These are phyloP conservation scores for Boletus rex-veris DNA, from an alignment of 768 basidiomycete species.

Conservation along the genomic window DNA sequence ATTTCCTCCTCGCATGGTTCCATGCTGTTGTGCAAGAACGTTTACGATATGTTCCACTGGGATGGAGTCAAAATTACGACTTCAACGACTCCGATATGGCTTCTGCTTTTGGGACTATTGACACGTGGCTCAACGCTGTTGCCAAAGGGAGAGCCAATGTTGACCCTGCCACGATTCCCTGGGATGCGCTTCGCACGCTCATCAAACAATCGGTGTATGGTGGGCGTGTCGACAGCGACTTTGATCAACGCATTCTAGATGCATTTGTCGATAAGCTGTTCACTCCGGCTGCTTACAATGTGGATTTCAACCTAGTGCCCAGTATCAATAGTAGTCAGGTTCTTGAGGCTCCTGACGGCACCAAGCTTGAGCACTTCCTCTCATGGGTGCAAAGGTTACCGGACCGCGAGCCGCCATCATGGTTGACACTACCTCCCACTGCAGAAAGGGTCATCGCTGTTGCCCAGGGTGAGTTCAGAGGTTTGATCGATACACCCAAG, in stretches of 20 bases:
- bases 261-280: slow-evolving; percentile 91
- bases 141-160: slow-evolving; percentile 90
- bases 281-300: slow-evolving; percentile 84
- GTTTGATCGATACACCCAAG: neutral
- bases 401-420: slow-evolving; percentile 90
- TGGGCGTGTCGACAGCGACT: slow-evolving; percentile 90
- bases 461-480: slow-evolving; percentile 65
- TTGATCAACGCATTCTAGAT: slow-evolving; percentile 90
- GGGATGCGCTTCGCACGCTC: slow-evolving; percentile 90
- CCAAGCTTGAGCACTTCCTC: slow-evolving; percentile 87
- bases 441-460: slow-evolving; percentile 91
- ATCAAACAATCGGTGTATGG: slow-evolving; percentile 97
- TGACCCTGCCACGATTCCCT: slow-evolving; percentile 88
- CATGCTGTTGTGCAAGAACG: slow-evolving; percentile 98
- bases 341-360: slow-evolving; percentile 83
- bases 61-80: slow-evolving; percentile 96
- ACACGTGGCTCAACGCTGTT: slow-evolving; percentile 76
- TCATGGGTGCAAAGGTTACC: slow-evolving; percentile 87
- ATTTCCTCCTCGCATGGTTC: slow-evolving; percentile 99
- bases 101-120: slow-evolving; percentile 88
- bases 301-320: slow-evolving; percentile 87
- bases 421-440: slow-evolving; percentile 89
- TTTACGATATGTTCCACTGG: slow-evolving; percentile 90
- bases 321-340: slow-evolving; percentile 52
- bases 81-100: slow-evolving; percentile 99